A percentile compares a stretch with the other conserved stretches of the same genome.
These are phyloP conservation scores for Discostella stelligeroides DNA, from an alignment of 108 stramenopile genomes.

Conservation along the genomic window DNA sequence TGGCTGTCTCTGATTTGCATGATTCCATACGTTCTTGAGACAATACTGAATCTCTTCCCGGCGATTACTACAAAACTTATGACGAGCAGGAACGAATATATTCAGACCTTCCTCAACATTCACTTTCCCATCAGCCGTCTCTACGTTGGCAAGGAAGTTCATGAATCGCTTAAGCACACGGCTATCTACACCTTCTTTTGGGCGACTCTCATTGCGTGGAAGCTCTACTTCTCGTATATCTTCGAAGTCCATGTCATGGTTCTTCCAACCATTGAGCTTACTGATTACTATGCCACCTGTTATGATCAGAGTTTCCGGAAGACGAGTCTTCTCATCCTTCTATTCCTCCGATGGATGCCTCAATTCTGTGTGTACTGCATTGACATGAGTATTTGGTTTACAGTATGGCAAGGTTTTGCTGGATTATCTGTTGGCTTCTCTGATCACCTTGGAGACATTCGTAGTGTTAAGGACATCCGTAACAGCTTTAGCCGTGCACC, in stretches of 20 bases:
- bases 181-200: conserved; percentile 88
- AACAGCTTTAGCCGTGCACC: conserved; percentile 88
- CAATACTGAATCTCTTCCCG: conserved; percentile 78
- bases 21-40: conserved; percentile 85
- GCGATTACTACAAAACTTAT: conserved; percentile 69
- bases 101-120: conserved; percentile 91
- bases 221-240: conserved; percentile 94
- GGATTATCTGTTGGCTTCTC: conserved; percentile 93
- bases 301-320: conserved; percentile 85
- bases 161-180: conserved; percentile 84
- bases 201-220: conserved; percentile 88
- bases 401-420: conserved; percentile 94
- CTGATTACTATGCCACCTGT: conserved; percentile 95
- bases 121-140: conserved; percentile 87
- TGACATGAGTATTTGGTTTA: conserved; percentile 97
- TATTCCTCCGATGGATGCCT: conserved; percentile 93
- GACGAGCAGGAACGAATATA: conserved; percentile 85
- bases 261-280: conserved; percentile 89
- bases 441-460: conserved; percentile 91
- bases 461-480: conserved; percentile 87
- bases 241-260: conserved; percentile 95
- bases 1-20: conserved; percentile 91
- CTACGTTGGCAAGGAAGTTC: conserved; percentile 93
- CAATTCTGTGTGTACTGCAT: conserved; percentile 96
- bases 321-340: conserved; percentile 78